Evolutionary conservation across 805 yeast species (phyloP).

Genomic region (Brettanomyces bruxellensis): DNA sequence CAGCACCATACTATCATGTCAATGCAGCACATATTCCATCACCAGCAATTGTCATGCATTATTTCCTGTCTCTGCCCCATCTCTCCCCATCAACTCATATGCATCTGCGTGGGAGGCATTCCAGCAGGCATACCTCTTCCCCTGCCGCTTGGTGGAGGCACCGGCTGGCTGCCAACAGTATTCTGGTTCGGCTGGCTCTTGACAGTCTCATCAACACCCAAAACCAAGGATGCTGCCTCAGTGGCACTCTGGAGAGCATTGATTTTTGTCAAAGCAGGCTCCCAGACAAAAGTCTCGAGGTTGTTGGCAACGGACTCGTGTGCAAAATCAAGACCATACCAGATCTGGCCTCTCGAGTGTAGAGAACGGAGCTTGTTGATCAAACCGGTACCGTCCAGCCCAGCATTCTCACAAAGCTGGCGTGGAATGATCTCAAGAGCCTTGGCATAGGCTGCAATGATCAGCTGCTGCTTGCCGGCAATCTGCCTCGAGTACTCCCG

Average conservation of each 20-base stretch:
- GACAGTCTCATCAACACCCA: slow-evolving; percentile 94
- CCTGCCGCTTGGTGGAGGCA: slow-evolving; percentile 29
- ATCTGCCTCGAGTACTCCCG: slow-evolving; percentile 81
- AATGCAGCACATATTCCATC: too few species aligned
- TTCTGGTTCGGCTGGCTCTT: slow-evolving; percentile 58
- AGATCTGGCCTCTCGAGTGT: slow-evolving; percentile 85
- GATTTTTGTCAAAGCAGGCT: slow-evolving; percentile 87
- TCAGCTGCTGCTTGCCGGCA: slow-evolving; percentile 93
- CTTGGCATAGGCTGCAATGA: slow-evolving; percentile 86
- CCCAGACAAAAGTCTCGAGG: slow-evolving; percentile 88
- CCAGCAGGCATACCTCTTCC: slow-evolving; percentile 52
- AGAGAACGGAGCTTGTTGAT: slow-evolving; percentile 85
- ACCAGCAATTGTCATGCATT: too few species aligned
- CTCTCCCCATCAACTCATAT: background rate
- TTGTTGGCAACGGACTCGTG: slow-evolving; percentile 78
- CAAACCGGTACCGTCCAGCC: slow-evolving; percentile 93
- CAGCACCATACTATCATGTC: too few species aligned
- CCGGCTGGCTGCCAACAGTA: slow-evolving; percentile 17
- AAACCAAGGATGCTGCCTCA: slow-evolving; percentile 88
- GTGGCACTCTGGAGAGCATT: slow-evolving; percentile 95
- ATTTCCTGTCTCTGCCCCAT: too few species aligned
- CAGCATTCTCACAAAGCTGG: slow-evolving; percentile 98
- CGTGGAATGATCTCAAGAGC: slow-evolving; percentile 95
- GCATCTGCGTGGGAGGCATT: slow-evolving; percentile 2
- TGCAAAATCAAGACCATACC: slow-evolving; percentile 91